These are phyloP conservation scores for Oemleria cerasiformis DNA, from an alignment of 306 rosid species.

Conservation along the genomic window DNA sequence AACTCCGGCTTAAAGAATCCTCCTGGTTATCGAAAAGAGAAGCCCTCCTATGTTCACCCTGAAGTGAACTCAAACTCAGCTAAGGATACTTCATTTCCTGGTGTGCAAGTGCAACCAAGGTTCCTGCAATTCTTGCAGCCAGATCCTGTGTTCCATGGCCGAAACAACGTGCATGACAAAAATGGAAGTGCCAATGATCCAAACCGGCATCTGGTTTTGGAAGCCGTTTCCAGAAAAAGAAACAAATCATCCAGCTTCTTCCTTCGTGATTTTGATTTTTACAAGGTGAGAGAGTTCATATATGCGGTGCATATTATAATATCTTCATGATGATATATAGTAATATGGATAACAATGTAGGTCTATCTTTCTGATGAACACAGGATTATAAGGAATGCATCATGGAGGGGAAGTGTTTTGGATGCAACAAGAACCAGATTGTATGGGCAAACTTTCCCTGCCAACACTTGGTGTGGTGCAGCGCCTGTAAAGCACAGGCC, in stretches of 20 bases:
- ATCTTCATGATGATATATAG: neutral
- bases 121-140: conserved; percentile 29
- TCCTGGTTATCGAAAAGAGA: neutral
- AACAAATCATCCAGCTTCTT: conserved; percentile 28
- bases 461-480: conserved; percentile 42
- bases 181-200: conserved; percentile 16
- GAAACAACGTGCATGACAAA: conserved; percentile 8
- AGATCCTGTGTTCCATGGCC: conserved; percentile 29
- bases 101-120: conserved; percentile 5
- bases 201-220: conserved; percentile 31
- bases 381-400: conserved; percentile 33
- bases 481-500: conserved; percentile 30
- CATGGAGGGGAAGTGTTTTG: conserved; percentile 30
- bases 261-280: conserved; percentile 40
- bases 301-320: neutral
- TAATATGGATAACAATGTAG: neutral
- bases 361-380: neutral
- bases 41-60: conserved; percentile 8
- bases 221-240: conserved; percentile 28
- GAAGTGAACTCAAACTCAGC: conserved; percentile 5
- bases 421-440: conserved; percentile 27
- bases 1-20: neutral
- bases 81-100: neutral
- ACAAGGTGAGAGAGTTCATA: conserved; percentile 23
- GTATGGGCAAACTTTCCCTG: conserved; percentile 44